Evolutionary conservation across 371 early-diverging fungal species (phyloP).

Genomic region (Dinochytrium kinnereticum): DNA sequence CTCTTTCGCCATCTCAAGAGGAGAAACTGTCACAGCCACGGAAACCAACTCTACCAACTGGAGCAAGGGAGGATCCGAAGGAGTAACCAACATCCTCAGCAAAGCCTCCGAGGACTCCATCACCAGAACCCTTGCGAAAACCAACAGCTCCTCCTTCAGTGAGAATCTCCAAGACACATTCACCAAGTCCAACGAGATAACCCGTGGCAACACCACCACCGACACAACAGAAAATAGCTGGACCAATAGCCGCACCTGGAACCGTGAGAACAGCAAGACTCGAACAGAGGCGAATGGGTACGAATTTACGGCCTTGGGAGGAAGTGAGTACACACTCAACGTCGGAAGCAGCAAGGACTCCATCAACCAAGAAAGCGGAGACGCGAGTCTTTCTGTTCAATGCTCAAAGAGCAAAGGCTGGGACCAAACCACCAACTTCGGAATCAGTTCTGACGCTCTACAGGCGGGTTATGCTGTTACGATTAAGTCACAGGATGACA

Average conservation of each 20-base stretch:
- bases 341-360: not conserved
- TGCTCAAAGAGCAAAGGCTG: not conserved
- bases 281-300: not conserved
- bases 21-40: not conserved
- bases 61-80: not conserved
- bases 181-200: not conserved
- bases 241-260: not conserved
- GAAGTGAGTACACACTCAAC: not conserved
- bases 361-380: not conserved
- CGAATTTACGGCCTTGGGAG: not conserved
- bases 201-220: not conserved
- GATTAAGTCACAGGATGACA: not conserved
- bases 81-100: not conserved
- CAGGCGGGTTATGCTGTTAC: not conserved
- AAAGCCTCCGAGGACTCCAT: not conserved
- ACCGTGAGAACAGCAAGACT: not conserved
- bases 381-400: not conserved
- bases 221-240: not conserved
- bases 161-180: not conserved
- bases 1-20: not conserved
- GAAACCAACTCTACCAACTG: conserved; percentile 4
- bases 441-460: not conserved
- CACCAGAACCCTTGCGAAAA: not conserved
- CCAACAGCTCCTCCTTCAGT: not conserved
- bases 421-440: not conserved